Conservation (phyloP, 2,329 filamentous ascomycete genomes). For the Didymella pomorum region DNA sequence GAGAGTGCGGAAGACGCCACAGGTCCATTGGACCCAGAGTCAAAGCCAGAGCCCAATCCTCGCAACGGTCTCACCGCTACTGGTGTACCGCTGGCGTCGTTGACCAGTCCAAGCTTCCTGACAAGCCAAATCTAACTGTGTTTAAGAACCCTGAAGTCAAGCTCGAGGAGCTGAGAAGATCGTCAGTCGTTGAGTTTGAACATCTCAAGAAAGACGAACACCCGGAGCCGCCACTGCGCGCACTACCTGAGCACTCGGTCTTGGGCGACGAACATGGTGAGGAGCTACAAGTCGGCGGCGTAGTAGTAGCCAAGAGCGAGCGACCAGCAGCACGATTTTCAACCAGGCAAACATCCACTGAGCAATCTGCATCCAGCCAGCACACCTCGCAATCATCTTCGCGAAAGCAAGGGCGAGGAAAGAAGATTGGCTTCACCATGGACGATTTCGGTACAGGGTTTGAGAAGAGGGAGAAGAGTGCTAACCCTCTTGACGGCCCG, state of each 20-base stretch:
- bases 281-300: slow-evolving; percentile 19
- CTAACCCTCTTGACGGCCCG: slow-evolving; percentile 3
- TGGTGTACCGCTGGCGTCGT: slow-evolving; percentile 42
- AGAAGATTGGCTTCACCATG: slow-evolving; percentile 31
- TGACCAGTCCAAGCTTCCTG: slow-evolving; percentile 37
- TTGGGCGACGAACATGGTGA: slow-evolving; percentile 21
- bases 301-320: slow-evolving; percentile 17
- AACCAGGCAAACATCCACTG: slow-evolving; percentile 7
- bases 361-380: slow-evolving; percentile 8
- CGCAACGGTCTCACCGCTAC: slow-evolving; percentile 33
- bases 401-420: slow-evolving; percentile 21
- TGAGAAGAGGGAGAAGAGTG: slow-evolving; percentile 16
- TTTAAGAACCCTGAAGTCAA: slow-evolving; percentile 56
- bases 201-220: slow-evolving; percentile 48
- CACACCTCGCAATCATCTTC: slow-evolving; percentile 11
- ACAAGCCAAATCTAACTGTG: slow-evolving; percentile 40
- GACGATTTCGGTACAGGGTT: slow-evolving; percentile 29
- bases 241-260: slow-evolving; percentile 50
- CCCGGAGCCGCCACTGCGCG: slow-evolving; percentile 42
- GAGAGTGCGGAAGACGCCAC: slow-evolving; percentile 4
- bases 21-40: background rate
- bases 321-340: slow-evolving; percentile 18
- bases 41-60: slow-evolving; percentile 1
- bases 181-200: slow-evolving; percentile 54
- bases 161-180: slow-evolving; percentile 58